Evolutionary conservation across 78 protist genomes (phyloP), one percentile per base, ranked within the genome.

Genomic region (Cyanophora paradoxa): DNA sequence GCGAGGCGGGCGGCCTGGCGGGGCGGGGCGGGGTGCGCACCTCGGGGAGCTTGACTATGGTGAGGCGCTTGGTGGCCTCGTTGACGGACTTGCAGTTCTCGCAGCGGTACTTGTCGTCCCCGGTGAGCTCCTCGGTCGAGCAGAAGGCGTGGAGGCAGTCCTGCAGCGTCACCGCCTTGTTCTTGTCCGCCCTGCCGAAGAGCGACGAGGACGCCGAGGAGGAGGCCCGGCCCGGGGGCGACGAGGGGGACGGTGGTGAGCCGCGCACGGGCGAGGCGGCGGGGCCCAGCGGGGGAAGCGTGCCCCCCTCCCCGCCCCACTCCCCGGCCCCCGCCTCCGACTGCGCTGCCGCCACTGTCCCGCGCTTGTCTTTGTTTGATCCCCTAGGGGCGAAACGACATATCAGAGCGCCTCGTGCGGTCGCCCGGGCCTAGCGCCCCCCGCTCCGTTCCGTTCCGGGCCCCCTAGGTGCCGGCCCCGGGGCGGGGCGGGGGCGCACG

Each of bases 101-200:
- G 62, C 75, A 70, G 41, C 42, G 52, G 62, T 70, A 70, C 24
- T 31, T 61, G 7, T 70, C 61, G 37, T 10, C 19, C 36, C 75
- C 75, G 33, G 17, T 16, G 24, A 70, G 44, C 7, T 52, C 39
- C 33, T 70, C 75, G 30, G 33, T 33, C 41, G 61, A 61, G 22
- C 36, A 44, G 44, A 52, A 70, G 3, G 63, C 64, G 44, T 34
- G 4, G 14, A 70, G 56, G 42, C 75, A 70, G 4, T 48, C 59
- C 28, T 61, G 34, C 0, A 61, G 67, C 6, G 46, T 8, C 13
- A 61, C 31, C 46, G 67, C n/a, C n/a, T n/a, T n/a, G n/a, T n/a
- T n/a, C n/a, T n/a, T n/a, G n/a, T n/a, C n/a, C n/a, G n/a, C n/a
- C n/a, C 20, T 5, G 22, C 54, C 54, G 17, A 46, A 10, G 11